Percentiles rank a stretch among this genome's conserved stretches.
These are phyloP conservation scores for Conoideocrella luteorostrata DNA, from an alignment of 2,329 filamentous ascomycete species.

Conservation along the genomic window DNA sequence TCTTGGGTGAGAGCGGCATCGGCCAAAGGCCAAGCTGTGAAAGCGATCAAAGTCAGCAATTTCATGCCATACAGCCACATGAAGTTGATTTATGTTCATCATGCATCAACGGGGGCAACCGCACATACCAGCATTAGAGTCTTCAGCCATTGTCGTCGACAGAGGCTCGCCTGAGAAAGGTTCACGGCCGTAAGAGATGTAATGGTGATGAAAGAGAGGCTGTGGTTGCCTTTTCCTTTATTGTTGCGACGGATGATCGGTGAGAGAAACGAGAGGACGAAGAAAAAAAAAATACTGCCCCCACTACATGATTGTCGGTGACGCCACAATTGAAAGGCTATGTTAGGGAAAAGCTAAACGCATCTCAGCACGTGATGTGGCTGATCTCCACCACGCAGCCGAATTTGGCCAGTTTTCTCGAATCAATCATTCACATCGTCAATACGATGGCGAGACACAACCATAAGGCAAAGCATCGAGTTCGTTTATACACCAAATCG, in stretches of 20 bases:
- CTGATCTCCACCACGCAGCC: too few relatives aligned
- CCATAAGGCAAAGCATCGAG: too few relatives aligned
- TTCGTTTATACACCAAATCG: too few relatives aligned
- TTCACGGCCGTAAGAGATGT: conserved; percentile 44
- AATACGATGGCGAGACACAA: too few relatives aligned
- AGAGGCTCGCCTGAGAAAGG: conserved; percentile 36
- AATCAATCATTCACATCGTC: too few relatives aligned
- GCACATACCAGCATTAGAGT: conserved; percentile 18
- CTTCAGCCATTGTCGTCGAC: conserved; percentile 19
- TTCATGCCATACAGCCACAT: not conserved
- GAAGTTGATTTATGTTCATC: too few relatives aligned
- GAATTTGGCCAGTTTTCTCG: too few relatives aligned
- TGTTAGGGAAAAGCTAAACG: not conserved
- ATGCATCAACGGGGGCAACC: not conserved
- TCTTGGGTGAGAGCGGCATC: conserved; percentile 71
- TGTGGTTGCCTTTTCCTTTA: conserved; percentile 3
- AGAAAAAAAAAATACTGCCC: conserved; percentile 8
- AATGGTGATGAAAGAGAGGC: conserved; percentile 2
- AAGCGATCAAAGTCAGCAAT: conserved; percentile 1
- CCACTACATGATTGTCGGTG: not conserved
- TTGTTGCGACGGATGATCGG: conserved; percentile 7
- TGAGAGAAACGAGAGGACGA: not conserved
- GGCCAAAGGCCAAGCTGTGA: conserved; percentile 62
- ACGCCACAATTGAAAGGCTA: not conserved
- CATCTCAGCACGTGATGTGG: not conserved